Evolutionary conservation across 2,329 filamentous ascomycete genomes (phyloP).

Genomic region (Fusarium torreyae): DNA sequence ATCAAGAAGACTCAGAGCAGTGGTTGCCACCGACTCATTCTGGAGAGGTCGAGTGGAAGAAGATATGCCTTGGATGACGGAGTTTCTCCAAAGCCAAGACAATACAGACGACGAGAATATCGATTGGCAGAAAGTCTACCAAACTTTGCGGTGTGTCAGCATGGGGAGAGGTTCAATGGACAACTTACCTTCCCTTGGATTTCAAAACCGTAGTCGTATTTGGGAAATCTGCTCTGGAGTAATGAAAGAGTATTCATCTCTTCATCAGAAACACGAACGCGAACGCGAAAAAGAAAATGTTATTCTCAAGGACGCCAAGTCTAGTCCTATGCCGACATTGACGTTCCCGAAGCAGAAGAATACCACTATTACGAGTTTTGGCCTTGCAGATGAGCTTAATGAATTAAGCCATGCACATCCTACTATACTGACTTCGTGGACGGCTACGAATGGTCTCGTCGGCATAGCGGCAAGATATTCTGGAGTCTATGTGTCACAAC

Average conservation of each 20-base stretch:
- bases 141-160: neutral
- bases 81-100: neutral
- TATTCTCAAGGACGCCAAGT: neutral
- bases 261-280: neutral
- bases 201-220: conserved; percentile 1
- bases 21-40: neutral
- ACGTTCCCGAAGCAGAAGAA: neutral
- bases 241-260: neutral
- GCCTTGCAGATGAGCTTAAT: neutral
- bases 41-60: neutral
- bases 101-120: neutral
- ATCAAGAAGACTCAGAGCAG: neutral
- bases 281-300: too few species aligned
- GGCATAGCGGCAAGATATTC: neutral
- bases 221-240: neutral
- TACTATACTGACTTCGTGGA: conserved; percentile 1
- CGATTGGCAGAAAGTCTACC: conserved; percentile 1
- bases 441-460: neutral
- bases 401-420: neutral
- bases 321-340: neutral
- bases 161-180: neutral
- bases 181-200: neutral
- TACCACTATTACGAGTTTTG: neutral
- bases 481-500: neutral
- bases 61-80: conserved; percentile 3